Evolutionary conservation across 257 asterid species (phyloP).

Genomic region (Fraxinus pennsylvanica): DNA sequence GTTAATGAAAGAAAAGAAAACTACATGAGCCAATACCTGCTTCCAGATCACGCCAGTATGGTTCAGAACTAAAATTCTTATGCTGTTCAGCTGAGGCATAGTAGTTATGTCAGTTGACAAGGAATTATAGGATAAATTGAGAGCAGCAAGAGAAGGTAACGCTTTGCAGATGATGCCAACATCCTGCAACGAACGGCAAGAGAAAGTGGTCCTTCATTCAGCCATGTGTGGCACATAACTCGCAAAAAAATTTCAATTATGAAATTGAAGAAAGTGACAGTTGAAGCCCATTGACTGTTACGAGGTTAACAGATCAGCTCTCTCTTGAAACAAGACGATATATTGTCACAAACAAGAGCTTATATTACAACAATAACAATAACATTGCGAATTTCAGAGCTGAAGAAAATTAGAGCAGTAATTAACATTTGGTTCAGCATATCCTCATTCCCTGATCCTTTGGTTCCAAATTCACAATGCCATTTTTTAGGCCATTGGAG

Average conservation of each 20-base stretch:
- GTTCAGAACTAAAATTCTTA: slow-evolving; percentile 76
- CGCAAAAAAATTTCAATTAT: slow-evolving; percentile 5
- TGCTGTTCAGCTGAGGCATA: slow-evolving; percentile 54
- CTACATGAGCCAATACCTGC: slow-evolving; percentile 49
- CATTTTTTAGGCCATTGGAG: not conserved
- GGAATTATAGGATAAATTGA: slow-evolving; percentile 69
- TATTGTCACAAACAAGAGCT: slow-evolving; percentile 15
- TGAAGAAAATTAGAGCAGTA: not conserved
- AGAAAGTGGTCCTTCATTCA: slow-evolving; percentile 13
- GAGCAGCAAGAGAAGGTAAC: slow-evolving; percentile 66
- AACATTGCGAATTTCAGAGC: not conserved
- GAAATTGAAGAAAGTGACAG: slow-evolving; percentile 1
- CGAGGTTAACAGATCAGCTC: not conserved
- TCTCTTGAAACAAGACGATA: not conserved
- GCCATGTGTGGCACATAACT: not conserved
- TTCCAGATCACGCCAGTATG: slow-evolving; percentile 75
- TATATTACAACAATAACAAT: not conserved
- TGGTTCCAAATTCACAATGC: not conserved
- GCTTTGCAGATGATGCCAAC: slow-evolving; percentile 64
- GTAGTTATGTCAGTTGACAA: slow-evolving; percentile 52
- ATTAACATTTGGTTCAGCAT: not conserved
- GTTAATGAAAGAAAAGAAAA: slow-evolving; percentile 17
- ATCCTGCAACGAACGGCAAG: slow-evolving; percentile 51
- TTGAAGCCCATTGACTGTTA: slow-evolving; percentile 22
- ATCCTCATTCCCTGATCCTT: not conserved